Evolutionary conservation across 441 rosid genomes (phyloP), one percentile per base, ranked within the genome.

Genomic region (Macaranga tanarius): DNA sequence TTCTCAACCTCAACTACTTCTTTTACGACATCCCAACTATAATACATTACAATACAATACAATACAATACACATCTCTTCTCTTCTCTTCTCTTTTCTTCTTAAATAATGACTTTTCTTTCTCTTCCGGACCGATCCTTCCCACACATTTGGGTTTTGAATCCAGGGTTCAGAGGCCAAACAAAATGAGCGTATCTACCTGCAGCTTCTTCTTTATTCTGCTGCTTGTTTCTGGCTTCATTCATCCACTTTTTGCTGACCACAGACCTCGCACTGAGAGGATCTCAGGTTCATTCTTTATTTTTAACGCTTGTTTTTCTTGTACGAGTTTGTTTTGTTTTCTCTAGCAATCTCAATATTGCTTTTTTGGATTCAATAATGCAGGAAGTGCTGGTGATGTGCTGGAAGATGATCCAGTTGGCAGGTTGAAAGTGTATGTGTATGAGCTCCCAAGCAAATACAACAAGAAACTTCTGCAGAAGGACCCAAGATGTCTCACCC

Each of bases 341-440:
- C 38, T 34, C 38, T 34, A 34, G 38, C 38, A 34, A 34, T 3
- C 34, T 31, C 34, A 31, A 34, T 34, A 5, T 5, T 34, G 38
- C 38, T 34, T 34, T 34, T 34, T 34, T 7, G 54, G 73, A 62
- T 65, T 60, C 22, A 59, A 48, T 40, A 44, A 78, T 75, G 82
- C 84, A 91, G 97, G 97, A 71, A 93, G 96, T 74, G 98, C 96
- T 28, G 98, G 97, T 55, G 98, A 93, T 81, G 97, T 91, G 20
- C 76, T 93, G 72, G 98, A 93, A 74, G 98, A 93, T 80, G 71
- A 93, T 85, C 98, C 98, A 17, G 94, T 93, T n/a, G 97, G 98
- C 54, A 90, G 80, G 88, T 78, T 93, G 70, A 93, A 91, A 84
- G 98, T 91, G 6, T 91, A 81, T 65, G 83, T 93, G 11, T 91